Evolutionary conservation across 2,329 filamentous ascomycete genomes (phyloP).

Genomic region (Sporothrix humicola): DNA sequence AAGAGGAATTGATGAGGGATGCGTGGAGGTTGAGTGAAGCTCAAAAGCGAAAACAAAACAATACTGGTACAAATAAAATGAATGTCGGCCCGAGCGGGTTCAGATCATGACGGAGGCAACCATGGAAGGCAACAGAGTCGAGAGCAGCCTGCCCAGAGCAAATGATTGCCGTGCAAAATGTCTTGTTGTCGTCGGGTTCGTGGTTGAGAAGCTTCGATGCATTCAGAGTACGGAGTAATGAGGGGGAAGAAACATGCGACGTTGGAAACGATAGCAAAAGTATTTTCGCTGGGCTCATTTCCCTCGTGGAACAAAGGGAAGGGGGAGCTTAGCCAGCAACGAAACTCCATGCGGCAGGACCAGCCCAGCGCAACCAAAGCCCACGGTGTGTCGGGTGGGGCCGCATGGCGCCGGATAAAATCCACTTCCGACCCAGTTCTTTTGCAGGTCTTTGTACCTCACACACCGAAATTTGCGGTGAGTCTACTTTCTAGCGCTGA

Average conservation of each 20-base stretch:
- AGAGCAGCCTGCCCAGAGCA: conserved; percentile 16
- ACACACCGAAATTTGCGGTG: neutral
- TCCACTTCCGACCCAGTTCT: conserved; percentile 23
- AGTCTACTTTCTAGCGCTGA: neutral
- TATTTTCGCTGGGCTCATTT: conserved; percentile 26
- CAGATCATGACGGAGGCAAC: neutral
- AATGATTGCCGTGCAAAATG: neutral
- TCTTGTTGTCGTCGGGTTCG: neutral
- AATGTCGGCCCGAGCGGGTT: conserved; percentile 18
- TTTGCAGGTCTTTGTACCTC: neutral
- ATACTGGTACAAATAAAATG: neutral
- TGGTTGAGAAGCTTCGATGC: neutral
- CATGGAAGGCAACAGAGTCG: conserved; percentile 20
- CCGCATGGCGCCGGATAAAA: conserved; percentile 21
- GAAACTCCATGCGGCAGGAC: too few relatives aligned
- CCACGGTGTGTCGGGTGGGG: conserved; percentile 23
- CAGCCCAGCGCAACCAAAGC: neutral
- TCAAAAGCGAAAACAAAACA: conserved; percentile 8
- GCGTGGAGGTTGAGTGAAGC: neutral
- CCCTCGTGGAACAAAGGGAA: conserved; percentile 25
- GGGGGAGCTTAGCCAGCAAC: conserved; percentile 22
- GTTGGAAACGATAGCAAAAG: conserved; percentile 14
- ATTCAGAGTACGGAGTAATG: neutral
- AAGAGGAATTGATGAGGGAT: neutral
- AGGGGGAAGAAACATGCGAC: conserved; percentile 2